Percentiles rank a stretch among this genome's conserved stretches.
Conservation (phyloP, 192 early-diverging fungal species). For the Dispira simplex region DNA sequence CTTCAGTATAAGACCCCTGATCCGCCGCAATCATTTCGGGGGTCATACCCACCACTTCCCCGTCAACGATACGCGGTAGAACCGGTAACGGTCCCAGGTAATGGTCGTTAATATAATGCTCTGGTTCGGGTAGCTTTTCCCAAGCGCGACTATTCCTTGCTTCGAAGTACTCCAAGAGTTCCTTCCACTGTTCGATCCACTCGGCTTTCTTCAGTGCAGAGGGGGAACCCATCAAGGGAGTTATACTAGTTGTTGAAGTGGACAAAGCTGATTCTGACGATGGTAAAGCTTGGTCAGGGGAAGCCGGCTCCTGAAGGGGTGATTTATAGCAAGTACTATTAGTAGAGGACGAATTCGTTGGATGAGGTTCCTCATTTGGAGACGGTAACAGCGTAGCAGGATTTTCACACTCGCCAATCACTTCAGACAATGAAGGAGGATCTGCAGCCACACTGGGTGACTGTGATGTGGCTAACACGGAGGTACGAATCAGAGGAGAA, state of each 20-base stretch:
- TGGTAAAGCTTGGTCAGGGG: not conserved
- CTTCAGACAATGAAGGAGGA: not conserved
- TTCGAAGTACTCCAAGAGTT: constrained; percentile 3
- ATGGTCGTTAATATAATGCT: not conserved
- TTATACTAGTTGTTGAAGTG: not conserved
- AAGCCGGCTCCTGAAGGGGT: not conserved
- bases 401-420: not conserved
- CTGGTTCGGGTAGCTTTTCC: constrained; percentile 4
- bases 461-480: not conserved
- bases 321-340: not conserved
- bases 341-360: too few relatives aligned
- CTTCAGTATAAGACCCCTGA: not conserved
- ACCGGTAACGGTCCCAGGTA: not conserved
- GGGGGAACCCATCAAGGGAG: not conserved
- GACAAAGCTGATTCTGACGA: not conserved
- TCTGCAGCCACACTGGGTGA: not conserved
- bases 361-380: too few relatives aligned
- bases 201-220: not conserved
- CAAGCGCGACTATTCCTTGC: not conserved
- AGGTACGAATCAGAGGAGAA: not conserved
- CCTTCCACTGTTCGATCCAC: constrained; percentile 4
- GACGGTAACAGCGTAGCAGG: not conserved
- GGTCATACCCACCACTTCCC: constrained; percentile 1
- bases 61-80: constrained; percentile 2
- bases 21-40: not conserved